phyloP scores from a whole-genome alignment of 768 basidiomycete species.

The Kwoniella dendrophila region DNA sequence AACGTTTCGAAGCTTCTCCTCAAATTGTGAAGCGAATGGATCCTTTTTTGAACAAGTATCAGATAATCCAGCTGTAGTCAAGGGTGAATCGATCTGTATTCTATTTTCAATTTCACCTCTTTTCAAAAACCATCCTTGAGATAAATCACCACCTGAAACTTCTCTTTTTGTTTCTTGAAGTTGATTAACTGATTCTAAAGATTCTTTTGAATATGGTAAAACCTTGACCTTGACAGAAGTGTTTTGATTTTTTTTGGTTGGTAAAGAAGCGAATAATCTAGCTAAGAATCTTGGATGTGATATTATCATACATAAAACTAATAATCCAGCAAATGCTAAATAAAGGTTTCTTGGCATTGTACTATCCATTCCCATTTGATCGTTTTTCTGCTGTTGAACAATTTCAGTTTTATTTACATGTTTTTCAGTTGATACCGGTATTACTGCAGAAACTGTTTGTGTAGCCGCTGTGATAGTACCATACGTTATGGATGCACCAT shows the following conservation, averaged over 20 bases:
- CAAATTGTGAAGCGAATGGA: slow-evolving; percentile 17
- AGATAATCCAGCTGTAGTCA: background rate
- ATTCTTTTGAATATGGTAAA: background rate
- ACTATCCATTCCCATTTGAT: slow-evolving; percentile 27
- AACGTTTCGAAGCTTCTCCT: slow-evolving; percentile 14
- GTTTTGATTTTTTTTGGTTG: slow-evolving; percentile 1
- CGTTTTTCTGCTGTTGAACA: slow-evolving; percentile 20
- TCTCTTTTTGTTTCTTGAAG: slow-evolving; percentile 12
- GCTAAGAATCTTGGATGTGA: slow-evolving; percentile 49
- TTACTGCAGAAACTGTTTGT: slow-evolving; percentile 8
- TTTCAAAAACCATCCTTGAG: slow-evolving; percentile 23
- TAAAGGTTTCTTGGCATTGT: slow-evolving; percentile 38
- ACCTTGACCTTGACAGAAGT: background rate
- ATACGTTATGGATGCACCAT: slow-evolving; percentile 8
- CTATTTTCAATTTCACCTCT: slow-evolving; percentile 1
- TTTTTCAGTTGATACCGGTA: background rate
- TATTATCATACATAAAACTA: slow-evolving; percentile 40
- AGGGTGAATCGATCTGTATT: slow-evolving; percentile 2
- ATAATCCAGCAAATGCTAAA: slow-evolving; percentile 34
- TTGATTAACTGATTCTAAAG: background rate
- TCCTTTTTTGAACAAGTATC: slow-evolving; percentile 15
- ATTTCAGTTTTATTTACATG: slow-evolving; percentile 25
- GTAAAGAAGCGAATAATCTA: slow-evolving; percentile 45
- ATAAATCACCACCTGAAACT: slow-evolving; percentile 26
- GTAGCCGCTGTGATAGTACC: slow-evolving; percentile 9